Percentiles rank a stretch among this genome's conserved stretches.
These are phyloP conservation scores for Anastatica hierochuntica DNA, from an alignment of 345 rosid genomes.

Conservation along the genomic window DNA sequence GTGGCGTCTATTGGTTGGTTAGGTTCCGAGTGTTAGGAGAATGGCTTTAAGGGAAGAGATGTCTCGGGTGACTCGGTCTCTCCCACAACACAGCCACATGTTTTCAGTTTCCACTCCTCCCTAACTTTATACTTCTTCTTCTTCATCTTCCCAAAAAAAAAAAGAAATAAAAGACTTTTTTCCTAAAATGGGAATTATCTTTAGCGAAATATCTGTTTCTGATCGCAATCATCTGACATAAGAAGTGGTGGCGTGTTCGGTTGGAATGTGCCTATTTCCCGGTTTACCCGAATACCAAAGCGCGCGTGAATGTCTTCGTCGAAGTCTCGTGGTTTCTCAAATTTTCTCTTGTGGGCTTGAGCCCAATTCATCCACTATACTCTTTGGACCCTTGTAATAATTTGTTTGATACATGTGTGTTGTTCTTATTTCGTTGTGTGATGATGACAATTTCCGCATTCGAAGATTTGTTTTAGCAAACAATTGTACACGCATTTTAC, in stretches of 20 bases:
- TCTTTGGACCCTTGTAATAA: too few relatives aligned
- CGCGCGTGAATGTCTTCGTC: too few relatives aligned
- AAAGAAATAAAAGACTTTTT: background rate
- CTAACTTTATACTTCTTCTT: conserved; percentile 13
- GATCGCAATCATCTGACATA: conserved; percentile 15
- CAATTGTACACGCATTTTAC: too few relatives aligned
- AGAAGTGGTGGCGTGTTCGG: conserved; percentile 13
- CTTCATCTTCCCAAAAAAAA: background rate
- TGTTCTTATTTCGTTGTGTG: too few relatives aligned
- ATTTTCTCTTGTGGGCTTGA: too few relatives aligned
- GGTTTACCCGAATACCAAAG: too few relatives aligned
- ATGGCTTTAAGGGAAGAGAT: conserved; percentile 11
- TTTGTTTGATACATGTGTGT: too few relatives aligned
- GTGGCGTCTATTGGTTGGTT: conserved; percentile 20
- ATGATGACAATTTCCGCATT: too few relatives aligned
- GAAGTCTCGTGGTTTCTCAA: too few relatives aligned
- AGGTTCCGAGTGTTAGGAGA: conserved; percentile 19
- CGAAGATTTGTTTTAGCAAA: too few relatives aligned
- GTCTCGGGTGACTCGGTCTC: conserved; percentile 27
- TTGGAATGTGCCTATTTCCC: background rate
- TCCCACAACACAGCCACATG: conserved; percentile 19
- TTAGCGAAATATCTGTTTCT: conserved; percentile 18
- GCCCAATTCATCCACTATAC: too few relatives aligned
- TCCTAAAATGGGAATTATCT: conserved; percentile 16
- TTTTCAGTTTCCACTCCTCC: background rate